A percentile compares a stretch with the other conserved stretches of the same genome.
phyloP scores from a whole-genome alignment of 345 rosid genomes.

The Lepidium sativum region DNA sequence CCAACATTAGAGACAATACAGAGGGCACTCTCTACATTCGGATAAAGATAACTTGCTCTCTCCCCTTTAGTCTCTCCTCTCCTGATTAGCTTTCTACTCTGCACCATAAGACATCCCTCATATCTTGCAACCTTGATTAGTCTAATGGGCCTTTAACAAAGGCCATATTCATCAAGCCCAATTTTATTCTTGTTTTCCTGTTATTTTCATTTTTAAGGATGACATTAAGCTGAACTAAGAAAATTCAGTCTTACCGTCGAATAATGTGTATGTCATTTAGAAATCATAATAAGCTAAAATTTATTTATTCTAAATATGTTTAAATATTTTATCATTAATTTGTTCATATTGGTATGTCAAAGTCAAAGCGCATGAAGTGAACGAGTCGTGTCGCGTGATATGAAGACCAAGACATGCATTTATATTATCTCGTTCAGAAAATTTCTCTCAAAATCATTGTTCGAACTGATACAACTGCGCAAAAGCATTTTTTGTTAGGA shows the following conservation, averaged over 20 bases:
- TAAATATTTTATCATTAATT: not conserved
- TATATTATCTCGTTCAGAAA: not conserved
- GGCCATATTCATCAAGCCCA: too few relatives aligned
- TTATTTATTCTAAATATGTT: not conserved
- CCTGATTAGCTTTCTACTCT: too few relatives aligned
- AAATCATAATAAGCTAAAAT: not conserved
- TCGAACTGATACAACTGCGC: not conserved
- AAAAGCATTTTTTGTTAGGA: not conserved
- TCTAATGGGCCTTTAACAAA: too few relatives aligned
- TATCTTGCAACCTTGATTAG: too few relatives aligned
- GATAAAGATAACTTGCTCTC: too few relatives aligned
- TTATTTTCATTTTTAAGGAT: not conserved
- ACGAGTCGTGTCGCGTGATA: not conserved
- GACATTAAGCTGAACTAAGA: not conserved
- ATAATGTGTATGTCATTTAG: not conserved
- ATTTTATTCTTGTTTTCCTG: too few relatives aligned
- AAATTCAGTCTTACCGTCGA: not conserved
- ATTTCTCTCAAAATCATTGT: not conserved
- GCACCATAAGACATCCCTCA: too few relatives aligned
- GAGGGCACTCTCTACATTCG: too few relatives aligned
- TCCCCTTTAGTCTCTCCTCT: too few relatives aligned
- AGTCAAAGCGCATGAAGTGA: not conserved
- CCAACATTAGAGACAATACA: too few relatives aligned
- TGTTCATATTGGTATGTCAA: slow-evolving; percentile 1
- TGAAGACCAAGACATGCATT: not conserved